Evolutionary conservation across 2,329 filamentous ascomycete species (phyloP).

Genomic region (Trichoderma semiorbis): DNA sequence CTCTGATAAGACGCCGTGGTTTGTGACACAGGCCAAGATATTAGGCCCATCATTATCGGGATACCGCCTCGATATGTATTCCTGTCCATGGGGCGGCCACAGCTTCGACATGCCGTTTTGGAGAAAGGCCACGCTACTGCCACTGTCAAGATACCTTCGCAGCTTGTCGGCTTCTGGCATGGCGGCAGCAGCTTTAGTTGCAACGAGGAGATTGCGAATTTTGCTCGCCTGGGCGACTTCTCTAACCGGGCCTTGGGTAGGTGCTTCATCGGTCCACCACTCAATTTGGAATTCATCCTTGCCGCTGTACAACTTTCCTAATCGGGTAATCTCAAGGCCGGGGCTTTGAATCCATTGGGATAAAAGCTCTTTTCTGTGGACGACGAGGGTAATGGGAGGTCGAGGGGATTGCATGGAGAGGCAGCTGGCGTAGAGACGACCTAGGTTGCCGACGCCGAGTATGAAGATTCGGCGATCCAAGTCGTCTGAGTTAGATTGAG

Average conservation of each 20-base stretch:
- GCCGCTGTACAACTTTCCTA: constrained; percentile 30
- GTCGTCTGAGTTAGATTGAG: constrained; percentile 14
- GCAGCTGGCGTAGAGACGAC: constrained; percentile 71
- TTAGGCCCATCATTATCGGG: constrained; percentile 47
- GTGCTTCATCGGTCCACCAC: constrained; percentile 50
- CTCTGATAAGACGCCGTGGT: constrained; percentile 52
- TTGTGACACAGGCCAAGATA: constrained; percentile 67
- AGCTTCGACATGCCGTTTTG: constrained; percentile 82
- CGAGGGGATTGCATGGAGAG: constrained; percentile 57
- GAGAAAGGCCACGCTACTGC: constrained; percentile 74
- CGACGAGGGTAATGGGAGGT: constrained; percentile 76
- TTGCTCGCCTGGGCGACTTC: constrained; percentile 39
- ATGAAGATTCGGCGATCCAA: constrained; percentile 62
- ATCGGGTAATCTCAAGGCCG: constrained; percentile 44
- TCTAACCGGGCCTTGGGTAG: constrained; percentile 33
- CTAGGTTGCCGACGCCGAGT: constrained; percentile 77
- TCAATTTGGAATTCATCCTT: constrained; percentile 46
- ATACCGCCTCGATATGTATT: constrained; percentile 43
- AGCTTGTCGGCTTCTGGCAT: constrained; percentile 59
- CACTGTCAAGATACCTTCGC: constrained; percentile 55
- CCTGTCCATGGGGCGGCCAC: constrained; percentile 50
- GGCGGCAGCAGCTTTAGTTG: constrained; percentile 70
- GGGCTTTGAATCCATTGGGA: constrained; percentile 43
- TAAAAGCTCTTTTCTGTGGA: constrained; percentile 58
- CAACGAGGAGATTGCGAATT: constrained; percentile 73